A percentile compares a stretch with the other conserved stretches of the same genome.
phyloP scores from a whole-genome alignment of 345 rosid species.

The Syzygium oleosum region DNA sequence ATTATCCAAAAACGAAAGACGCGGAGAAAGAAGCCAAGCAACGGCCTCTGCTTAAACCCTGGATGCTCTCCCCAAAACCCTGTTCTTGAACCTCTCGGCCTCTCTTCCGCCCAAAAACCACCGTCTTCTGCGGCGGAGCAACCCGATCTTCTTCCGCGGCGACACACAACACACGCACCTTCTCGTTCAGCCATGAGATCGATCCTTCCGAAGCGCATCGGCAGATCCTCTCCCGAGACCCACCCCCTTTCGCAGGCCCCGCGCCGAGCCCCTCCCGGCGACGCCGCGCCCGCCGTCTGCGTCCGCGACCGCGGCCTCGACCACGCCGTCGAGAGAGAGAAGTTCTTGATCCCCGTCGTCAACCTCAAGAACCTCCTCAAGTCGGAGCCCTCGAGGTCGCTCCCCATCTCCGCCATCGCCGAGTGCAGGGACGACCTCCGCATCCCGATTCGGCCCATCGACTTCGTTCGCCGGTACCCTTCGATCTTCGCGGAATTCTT shows the following conservation, averaged over 20 bases:
- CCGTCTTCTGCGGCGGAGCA: background rate
- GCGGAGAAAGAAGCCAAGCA: background rate
- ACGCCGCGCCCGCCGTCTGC: slow-evolving; percentile 21
- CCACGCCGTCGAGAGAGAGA: slow-evolving; percentile 86
- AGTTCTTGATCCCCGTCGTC: slow-evolving; percentile 59
- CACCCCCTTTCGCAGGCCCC: background rate
- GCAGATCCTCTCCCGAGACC: background rate
- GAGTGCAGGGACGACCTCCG: slow-evolving; percentile 39
- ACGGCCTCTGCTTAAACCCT: background rate
- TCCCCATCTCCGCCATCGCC: slow-evolving; percentile 60
- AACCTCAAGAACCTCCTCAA: slow-evolving; percentile 66
- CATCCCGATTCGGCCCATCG: slow-evolving; percentile 79
- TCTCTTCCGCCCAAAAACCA: background rate
- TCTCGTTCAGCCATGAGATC: background rate
- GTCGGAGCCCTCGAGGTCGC: slow-evolving; percentile 82
- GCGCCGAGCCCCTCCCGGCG: slow-evolving; percentile 7
- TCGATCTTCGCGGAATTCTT: slow-evolving; percentile 61
- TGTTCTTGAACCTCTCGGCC: background rate
- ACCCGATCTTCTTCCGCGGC: background rate
- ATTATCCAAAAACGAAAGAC: background rate
- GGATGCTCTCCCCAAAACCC: background rate
- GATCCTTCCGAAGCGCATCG: background rate
- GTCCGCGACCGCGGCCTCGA: slow-evolving; percentile 92
- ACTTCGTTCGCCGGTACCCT: slow-evolving; percentile 72
- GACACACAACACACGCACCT: too few relatives aligned